Evolutionary conservation across 2,329 filamentous ascomycete genomes (phyloP).

Genomic region (Fusarium lateritium): DNA sequence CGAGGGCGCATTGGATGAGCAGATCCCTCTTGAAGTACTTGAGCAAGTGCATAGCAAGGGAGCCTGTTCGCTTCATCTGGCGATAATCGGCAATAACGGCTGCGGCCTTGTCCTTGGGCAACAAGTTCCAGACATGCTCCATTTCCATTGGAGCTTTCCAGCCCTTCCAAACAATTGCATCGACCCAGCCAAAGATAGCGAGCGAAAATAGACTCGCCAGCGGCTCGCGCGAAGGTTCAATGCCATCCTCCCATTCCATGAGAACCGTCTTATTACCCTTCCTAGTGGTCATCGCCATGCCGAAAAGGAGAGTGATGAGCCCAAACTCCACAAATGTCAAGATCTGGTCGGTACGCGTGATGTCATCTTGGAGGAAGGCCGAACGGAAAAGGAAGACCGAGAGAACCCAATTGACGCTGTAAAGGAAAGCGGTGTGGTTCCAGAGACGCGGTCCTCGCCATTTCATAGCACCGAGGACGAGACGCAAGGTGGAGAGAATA

Average conservation of each 20-base stretch:
- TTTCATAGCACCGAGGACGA: slow-evolving; percentile 76
- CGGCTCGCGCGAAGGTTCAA: slow-evolving; percentile 89
- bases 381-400: slow-evolving; percentile 86
- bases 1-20: slow-evolving; percentile 84
- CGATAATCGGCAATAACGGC: slow-evolving; percentile 86
- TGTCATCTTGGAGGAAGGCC: slow-evolving; percentile 81
- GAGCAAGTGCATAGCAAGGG: slow-evolving; percentile 83
- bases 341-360: slow-evolving; percentile 69
- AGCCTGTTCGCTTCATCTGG: slow-evolving; percentile 84
- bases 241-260: slow-evolving; percentile 88
- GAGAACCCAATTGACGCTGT: slow-evolving; percentile 86
- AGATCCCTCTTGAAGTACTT: slow-evolving; percentile 86
- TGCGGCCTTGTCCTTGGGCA: slow-evolving; percentile 89
- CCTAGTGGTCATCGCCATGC: slow-evolving; percentile 84
- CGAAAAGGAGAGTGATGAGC: slow-evolving; percentile 80
- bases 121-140: slow-evolving; percentile 90
- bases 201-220: slow-evolving; percentile 90
- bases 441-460: slow-evolving; percentile 82
- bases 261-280: slow-evolving; percentile 93
- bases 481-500: slow-evolving; percentile 78
- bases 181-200: slow-evolving; percentile 91
- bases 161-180: slow-evolving; percentile 88
- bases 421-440: slow-evolving; percentile 93
- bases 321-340: slow-evolving; percentile 82
- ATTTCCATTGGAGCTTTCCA: slow-evolving; percentile 89